A percentile compares a stretch with the other conserved stretches of the same genome.
These are phyloP conservation scores for Geotrichum ghanense DNA, from an alignment of 805 yeast species.

Conservation along the genomic window DNA sequence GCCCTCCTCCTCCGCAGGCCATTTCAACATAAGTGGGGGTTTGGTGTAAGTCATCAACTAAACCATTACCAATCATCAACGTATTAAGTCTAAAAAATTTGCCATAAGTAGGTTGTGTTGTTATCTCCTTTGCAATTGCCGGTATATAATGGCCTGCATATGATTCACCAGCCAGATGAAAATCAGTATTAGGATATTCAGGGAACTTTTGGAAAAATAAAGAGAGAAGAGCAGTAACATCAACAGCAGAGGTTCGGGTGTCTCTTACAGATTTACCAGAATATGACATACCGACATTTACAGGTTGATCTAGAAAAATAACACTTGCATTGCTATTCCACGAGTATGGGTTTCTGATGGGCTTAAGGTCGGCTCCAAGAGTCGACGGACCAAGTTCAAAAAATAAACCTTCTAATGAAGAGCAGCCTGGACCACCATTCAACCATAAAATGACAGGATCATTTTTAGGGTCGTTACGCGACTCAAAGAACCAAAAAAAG, in stretches of 20 bases:
- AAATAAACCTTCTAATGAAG: conserved; percentile 81
- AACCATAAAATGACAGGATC: conserved; percentile 87
- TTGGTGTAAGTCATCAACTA: conserved; percentile 76
- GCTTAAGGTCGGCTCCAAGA: conserved; percentile 53
- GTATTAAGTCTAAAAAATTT: conserved; percentile 55
- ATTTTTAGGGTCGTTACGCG: conserved; percentile 66
- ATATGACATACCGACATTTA: conserved; percentile 89
- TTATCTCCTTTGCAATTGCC: conserved; percentile 52
- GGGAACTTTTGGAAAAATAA: conserved; percentile 85
- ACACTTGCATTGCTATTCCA: conserved; percentile 93
- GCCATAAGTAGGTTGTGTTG: conserved; percentile 23
- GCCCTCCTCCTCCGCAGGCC: conserved; percentile 93
- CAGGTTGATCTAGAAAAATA: conserved; percentile 90
- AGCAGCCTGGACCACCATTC: conserved; percentile 98
- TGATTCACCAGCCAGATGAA: conserved; percentile 92
- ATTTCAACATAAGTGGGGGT: conserved; percentile 73
- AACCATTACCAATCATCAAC: conserved; percentile 81
- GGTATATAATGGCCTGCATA: conserved; percentile 96
- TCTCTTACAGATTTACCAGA: conserved; percentile 55
- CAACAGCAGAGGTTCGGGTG: conserved; percentile 80
- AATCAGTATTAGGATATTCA: conserved; percentile 44
- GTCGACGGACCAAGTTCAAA: conserved; percentile 90
- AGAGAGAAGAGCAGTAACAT: conserved; percentile 77
- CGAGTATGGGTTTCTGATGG: conserved; percentile 73
- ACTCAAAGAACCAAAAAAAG: conserved; percentile 87